These are phyloP conservation scores for Andrographis paniculata DNA, from an alignment of 305 asterid species.

Conservation along the genomic window DNA sequence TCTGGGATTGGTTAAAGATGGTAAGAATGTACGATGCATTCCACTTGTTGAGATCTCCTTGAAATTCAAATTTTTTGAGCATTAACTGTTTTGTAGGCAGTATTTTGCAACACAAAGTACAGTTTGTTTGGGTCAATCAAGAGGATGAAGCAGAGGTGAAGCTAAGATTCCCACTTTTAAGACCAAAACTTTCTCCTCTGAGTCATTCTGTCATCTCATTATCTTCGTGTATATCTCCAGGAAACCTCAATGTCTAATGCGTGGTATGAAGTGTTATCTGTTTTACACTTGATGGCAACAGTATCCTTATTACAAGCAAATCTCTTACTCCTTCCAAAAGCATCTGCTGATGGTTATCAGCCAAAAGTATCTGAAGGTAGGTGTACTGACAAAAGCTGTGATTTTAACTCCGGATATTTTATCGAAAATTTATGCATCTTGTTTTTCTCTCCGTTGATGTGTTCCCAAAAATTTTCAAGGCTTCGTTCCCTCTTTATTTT, in stretches of 20 bases:
- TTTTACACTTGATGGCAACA: slow-evolving; percentile 95
- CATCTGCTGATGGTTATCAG: slow-evolving; percentile 77
- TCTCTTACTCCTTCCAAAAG: slow-evolving; percentile 85
- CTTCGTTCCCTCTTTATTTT: too few relatives aligned
- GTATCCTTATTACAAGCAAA: slow-evolving; percentile 87
- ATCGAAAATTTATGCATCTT: too few relatives aligned
- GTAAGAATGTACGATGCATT: slow-evolving; percentile 34
- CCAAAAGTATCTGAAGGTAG: slow-evolving; percentile 97
- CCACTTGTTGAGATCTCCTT: too few relatives aligned
- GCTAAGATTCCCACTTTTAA: slow-evolving; percentile 19
- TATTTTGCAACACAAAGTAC: slow-evolving; percentile 86
- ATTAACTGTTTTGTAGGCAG: slow-evolving; percentile 71
- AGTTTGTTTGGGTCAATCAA: slow-evolving; percentile 94
- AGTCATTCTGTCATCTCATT: slow-evolving; percentile 27
- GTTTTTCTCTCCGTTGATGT: too few relatives aligned
- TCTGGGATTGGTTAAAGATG: slow-evolving; percentile 91
- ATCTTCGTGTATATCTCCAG: slow-evolving; percentile 30
- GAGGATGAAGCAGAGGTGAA: slow-evolving; percentile 96
- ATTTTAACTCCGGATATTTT: too few relatives aligned
- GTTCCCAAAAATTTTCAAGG: too few relatives aligned
- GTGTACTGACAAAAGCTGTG: too few relatives aligned
- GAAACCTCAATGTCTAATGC: slow-evolving; percentile 83
- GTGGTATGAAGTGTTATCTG: slow-evolving; percentile 90
- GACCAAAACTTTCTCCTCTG: slow-evolving; percentile 11
- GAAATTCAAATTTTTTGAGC: too few relatives aligned